Base-by-base conservation (phyloP, 225 moss, liverwort and hornwort species). In the Pseudisothecium myosuroides region DNA sequence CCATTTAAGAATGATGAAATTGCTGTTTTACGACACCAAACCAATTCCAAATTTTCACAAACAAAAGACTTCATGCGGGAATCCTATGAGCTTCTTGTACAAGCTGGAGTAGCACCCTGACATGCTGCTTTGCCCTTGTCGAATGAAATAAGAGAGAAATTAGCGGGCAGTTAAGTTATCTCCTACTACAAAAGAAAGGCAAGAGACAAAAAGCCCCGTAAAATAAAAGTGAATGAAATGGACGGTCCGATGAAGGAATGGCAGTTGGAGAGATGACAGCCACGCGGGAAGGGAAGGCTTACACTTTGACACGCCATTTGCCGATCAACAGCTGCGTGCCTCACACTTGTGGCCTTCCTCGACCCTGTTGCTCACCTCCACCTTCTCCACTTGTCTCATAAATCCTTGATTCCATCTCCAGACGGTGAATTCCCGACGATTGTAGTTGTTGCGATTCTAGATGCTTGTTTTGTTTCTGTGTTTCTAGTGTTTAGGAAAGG, bases 251-350 rank as follows among this genome's bases (percentile, higher is more conserved):
- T 85, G 86, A 31, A 81, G 60, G 41, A 11, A 82, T n/a, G 82
- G 73, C 81, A 83, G 87, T 78, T n/a, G 85, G 85, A 82, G 90
- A 86, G 71, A 92, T 69, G 60, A 55, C 82, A 90, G 91, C 93
- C 93, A 93, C 85, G 63, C 60, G 76, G 80, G 84, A 84, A 87
- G 85, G 84, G 84, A 77, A 77, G 93, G 93, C 79, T 43, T 79
- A 87, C 82, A 74, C 88, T 69, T 63, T 27, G 90, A 93, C 93
- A 93, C 93, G 91, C 76, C 78, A 73, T 34, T 75, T 69, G 56
- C 81, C 41, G 52, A 76, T 75, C 41, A 56, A 71, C 55, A 45
- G 72, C 45, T 82, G 41, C 62, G 43, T 50, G 85, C 76, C 68
- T 64, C 71, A 58, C 76, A 54, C 78, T 79, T 80, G 88, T 86